Evolutionary conservation across 2,329 filamentous ascomycete species (phyloP).

Genomic region (Talaromyces funiculosus): DNA sequence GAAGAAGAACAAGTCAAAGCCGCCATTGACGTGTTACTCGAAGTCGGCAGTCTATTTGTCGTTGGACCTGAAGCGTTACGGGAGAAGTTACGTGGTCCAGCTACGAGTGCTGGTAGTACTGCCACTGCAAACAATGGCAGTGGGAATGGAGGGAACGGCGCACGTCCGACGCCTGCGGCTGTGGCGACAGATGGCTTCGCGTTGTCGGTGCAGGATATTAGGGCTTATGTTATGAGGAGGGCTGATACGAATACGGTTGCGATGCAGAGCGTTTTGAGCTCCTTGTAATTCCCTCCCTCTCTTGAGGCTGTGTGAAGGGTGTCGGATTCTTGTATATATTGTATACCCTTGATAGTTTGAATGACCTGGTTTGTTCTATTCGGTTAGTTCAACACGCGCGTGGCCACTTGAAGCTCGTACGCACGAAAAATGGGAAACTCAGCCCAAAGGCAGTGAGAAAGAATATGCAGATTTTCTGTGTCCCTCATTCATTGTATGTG

Average conservation of each 20-base stretch:
- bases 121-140: slow-evolving; percentile 19
- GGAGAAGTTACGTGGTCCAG: slow-evolving; percentile 60
- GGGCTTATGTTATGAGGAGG: slow-evolving; percentile 75
- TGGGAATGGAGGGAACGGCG: slow-evolving; percentile 23
- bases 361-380: too few species aligned
- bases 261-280: slow-evolving; percentile 74
- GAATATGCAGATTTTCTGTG: too few species aligned
- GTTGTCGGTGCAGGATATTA: slow-evolving; percentile 50
- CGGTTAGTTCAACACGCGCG: too few species aligned
- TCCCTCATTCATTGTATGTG: too few species aligned
- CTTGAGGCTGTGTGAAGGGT: too few species aligned
- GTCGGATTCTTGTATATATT: background rate
- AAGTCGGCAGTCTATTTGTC: slow-evolving; percentile 94
- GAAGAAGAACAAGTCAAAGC: slow-evolving; percentile 48
- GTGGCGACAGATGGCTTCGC: slow-evolving; percentile 47
- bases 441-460: too few species aligned
- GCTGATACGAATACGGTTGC: slow-evolving; percentile 78
- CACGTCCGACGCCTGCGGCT: slow-evolving; percentile 18
- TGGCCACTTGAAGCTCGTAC: background rate
- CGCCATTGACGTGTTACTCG: slow-evolving; percentile 77
- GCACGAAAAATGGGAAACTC: too few species aligned
- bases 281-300: slow-evolving; percentile 41
- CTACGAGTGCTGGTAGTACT: slow-evolving; percentile 35
- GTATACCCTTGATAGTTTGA: background rate
- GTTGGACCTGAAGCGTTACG: slow-evolving; percentile 74